Evolutionary conservation across 352 stramenopile species (phyloP), one percentile per base, ranked within the genome.

Genomic region (Phytophthora macrochlamydospora): DNA sequence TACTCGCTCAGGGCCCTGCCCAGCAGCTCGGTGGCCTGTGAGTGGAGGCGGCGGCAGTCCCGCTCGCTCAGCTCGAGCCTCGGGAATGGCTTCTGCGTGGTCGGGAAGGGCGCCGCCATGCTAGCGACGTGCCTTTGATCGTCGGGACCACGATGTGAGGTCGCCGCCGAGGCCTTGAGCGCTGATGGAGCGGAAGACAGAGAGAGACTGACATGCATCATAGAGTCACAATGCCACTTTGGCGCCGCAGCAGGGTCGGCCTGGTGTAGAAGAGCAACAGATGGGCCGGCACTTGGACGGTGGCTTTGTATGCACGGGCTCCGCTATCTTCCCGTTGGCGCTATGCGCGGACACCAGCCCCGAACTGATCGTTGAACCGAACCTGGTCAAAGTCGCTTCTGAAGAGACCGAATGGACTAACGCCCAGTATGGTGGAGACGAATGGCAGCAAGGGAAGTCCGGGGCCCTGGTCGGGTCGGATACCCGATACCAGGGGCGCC

Each of bases 1-100:
- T 74, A 83, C 30, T 78, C 68, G 9, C 48, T 53, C 2, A 83
- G 59, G 2, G 73, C 64, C 4, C 61, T 46, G 52, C 52, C 57
- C n/a, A 81, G 51, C 30, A 79, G 28, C 32, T 77, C 67, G 1
- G 62, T 75, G 48, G 73, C 73, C 56, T 73, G 70, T 2, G 51
- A 62, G 55, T 79, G 71, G 58, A 79, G 79, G 24, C 46, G 67
- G 4, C 67, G 67, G 4, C 60, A 40, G 9, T 74, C 70, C 28
- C 9, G 42, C 7, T 78, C 67, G n/a, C 14, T 65, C 3, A 81
- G 73, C 50, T 71, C 57, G 32, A 77, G 54, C 11, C 62, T 69
- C 29, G 53, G 44, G 67, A 81, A 81, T 12, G 65, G 70, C 48
- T 54, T 51, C 50, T 69, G 45, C 12, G 61, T 51, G 4, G 71